phyloP scores from a whole-genome alignment of 441 rosid genomes.

The Biscutella auriculata region DNA sequence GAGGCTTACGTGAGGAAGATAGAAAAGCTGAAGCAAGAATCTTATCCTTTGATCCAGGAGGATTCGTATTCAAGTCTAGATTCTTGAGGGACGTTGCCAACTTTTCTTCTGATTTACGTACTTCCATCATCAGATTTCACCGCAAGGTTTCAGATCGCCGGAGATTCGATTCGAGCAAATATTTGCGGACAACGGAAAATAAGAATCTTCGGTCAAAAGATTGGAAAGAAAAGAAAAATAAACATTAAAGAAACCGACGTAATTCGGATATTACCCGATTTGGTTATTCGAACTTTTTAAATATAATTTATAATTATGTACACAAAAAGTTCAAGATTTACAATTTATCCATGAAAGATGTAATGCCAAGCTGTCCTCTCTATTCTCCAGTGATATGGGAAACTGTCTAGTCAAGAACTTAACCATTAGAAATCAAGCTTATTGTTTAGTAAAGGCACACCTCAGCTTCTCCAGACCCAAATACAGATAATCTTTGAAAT shows the following conservation, averaged over 20 bases:
- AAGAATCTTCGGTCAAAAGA: background rate
- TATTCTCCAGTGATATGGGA: no score
- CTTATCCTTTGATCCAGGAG: conserved; percentile 11
- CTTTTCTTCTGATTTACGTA: conserved; percentile 12
- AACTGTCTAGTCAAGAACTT: no score
- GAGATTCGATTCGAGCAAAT: background rate
- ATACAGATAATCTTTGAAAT: no score
- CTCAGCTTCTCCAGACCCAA: no score
- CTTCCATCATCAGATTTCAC: conserved; percentile 23
- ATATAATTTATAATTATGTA: no score
- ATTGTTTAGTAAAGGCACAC: no score
- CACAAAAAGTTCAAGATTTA: no score
- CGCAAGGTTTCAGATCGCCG: background rate
- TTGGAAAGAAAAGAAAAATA: background rate
- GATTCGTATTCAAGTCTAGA: conserved; percentile 34
- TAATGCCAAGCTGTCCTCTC: no score
- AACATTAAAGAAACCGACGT: background rate
- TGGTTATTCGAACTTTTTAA: no score
- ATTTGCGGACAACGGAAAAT: background rate
- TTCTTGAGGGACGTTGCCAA: conserved; percentile 27
- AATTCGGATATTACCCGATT: no score
- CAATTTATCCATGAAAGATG: no score
- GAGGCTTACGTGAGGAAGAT: conserved; percentile 31
- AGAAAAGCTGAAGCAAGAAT: conserved; percentile 11
- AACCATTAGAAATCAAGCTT: no score